phyloP scores from a whole-genome alignment of 441 rosid species.

The Eruca vesicaria region DNA sequence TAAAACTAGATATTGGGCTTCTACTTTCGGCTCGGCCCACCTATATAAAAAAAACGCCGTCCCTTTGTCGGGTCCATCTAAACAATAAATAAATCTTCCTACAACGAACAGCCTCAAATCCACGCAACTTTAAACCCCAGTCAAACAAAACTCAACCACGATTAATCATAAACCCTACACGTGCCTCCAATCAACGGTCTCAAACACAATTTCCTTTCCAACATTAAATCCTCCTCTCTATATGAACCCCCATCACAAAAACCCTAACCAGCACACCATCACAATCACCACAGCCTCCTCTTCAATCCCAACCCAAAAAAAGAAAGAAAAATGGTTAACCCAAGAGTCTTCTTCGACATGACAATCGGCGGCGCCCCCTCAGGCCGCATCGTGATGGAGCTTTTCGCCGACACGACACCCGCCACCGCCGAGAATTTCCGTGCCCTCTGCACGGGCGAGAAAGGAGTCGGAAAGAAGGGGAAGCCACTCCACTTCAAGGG shows the following conservation, averaged over 20 bases:
- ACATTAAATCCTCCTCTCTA: slow-evolving; percentile 31
- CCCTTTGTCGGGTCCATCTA: slow-evolving; percentile 25
- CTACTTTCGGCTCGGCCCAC: slow-evolving; percentile 23
- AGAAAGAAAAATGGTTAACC: slow-evolving; percentile 34
- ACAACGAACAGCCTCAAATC: neutral
- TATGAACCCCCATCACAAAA: neutral
- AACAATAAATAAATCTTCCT: neutral
- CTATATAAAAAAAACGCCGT: slow-evolving; percentile 18
- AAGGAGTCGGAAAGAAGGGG: slow-evolving; percentile 50
- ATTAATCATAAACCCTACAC: slow-evolving; percentile 37
- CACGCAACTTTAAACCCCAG: neutral
- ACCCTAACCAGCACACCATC: neutral
- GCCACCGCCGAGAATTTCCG: slow-evolving; percentile 79
- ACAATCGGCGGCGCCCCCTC: slow-evolving; percentile 53
- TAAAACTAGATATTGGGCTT: slow-evolving; percentile 14
- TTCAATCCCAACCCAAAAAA: neutral
- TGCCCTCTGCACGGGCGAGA: slow-evolving; percentile 80
- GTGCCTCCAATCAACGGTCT: slow-evolving; percentile 33
- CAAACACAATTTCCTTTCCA: neutral
- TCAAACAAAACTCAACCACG: neutral
- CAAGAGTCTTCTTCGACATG: slow-evolving; percentile 74
- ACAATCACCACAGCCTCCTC: neutral
- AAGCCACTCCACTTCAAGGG: slow-evolving; percentile 76
- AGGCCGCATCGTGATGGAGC: slow-evolving; percentile 77
- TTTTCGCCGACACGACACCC: slow-evolving; percentile 56